Evolutionary conservation across 2,329 filamentous ascomycete species (phyloP), one percentile per base, ranked within the genome.

Genomic region (Apiospora kogelbergensis): DNA sequence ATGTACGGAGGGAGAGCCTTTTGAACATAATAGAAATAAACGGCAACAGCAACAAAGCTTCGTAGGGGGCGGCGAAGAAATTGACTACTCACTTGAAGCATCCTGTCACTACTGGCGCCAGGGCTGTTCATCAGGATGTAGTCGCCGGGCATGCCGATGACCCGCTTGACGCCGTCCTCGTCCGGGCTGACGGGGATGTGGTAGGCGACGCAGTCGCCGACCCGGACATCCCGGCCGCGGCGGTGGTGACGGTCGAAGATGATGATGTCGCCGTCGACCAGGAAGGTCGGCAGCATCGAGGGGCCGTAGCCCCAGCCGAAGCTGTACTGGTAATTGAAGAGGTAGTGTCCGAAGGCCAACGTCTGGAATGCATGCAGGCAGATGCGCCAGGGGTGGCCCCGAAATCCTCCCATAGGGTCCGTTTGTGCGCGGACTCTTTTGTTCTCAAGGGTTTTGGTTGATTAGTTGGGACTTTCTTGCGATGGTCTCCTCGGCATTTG

Each of bases 241-340:
- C 91, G 88, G 79, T 91, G 87, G n/a, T 84, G 82, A 73, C 89
- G 89, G 70, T 89, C 90, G 67, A 93, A 87, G 15, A 95, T 79
- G 63, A 95, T 84, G 79, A 84, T 90, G 76, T 95, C 91, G 68
- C 90, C 90, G 10, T 84, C 80, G 1, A 90, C 84, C 30, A 86
- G 84, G 70, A 98, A 90, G 0, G 94, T 97, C 9, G 95, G 95
- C 66, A 96, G 87, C 96, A 98, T 98, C 22, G 92, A 95, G 3
- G 94, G 89, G 1, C 95, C 95, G 33, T 84, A 84, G 20, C 90
- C 89, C 4, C 84, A 80, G 24, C 86, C 86, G 72, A 91, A 75
- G 71, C 84, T 84, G 81, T 89, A 88, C 74, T 89, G 82, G 80
- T 96, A 90, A 57, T 88, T 85, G 76, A 78, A 80, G 70, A 85